Evolutionary conservation across 2,329 filamentous ascomycete species (phyloP).

Genomic region (Rhytidhysteron rufulum): DNA sequence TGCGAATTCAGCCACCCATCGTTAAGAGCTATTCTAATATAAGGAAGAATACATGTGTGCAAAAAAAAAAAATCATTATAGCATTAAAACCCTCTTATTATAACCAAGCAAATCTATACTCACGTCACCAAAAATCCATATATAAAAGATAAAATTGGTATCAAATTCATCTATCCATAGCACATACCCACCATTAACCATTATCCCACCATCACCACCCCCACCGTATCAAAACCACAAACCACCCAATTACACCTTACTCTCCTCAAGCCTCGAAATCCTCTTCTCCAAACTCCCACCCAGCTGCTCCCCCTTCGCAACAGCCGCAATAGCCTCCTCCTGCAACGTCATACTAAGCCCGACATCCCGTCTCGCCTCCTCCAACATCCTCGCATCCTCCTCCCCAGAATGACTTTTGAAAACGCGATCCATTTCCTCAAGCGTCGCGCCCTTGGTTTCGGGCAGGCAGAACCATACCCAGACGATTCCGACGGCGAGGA

Average conservation of each 20-base stretch:
- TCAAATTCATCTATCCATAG: not conserved
- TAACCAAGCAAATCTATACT: no score
- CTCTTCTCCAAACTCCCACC: no score
- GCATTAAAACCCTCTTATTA: no score
- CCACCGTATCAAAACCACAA: not conserved
- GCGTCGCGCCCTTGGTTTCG: slow-evolving; percentile 23
- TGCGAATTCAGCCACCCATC: no score
- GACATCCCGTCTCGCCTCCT: slow-evolving; percentile 21
- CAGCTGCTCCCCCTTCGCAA: slow-evolving; percentile 12
- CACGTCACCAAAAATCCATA: no score
- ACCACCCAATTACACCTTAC: not conserved
- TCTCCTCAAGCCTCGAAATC: slow-evolving; percentile 12
- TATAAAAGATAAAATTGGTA: no score
- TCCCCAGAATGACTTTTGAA: slow-evolving; percentile 21
- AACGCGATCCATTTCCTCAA: slow-evolving; percentile 28
- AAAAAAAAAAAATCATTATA: no score
- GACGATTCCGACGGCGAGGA: slow-evolving; percentile 20
- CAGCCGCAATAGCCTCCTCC: slow-evolving; percentile 18
- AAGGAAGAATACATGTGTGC: no score
- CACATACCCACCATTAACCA: not conserved
- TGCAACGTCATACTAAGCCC: slow-evolving; percentile 20
- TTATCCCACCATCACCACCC: not conserved
- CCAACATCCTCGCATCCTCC: slow-evolving; percentile 25
- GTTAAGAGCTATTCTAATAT: no score
- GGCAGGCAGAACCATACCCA: slow-evolving; percentile 24